phyloP scores from a whole-genome alignment of 1,139 yeast species.

The Taphrina pruni region DNA sequence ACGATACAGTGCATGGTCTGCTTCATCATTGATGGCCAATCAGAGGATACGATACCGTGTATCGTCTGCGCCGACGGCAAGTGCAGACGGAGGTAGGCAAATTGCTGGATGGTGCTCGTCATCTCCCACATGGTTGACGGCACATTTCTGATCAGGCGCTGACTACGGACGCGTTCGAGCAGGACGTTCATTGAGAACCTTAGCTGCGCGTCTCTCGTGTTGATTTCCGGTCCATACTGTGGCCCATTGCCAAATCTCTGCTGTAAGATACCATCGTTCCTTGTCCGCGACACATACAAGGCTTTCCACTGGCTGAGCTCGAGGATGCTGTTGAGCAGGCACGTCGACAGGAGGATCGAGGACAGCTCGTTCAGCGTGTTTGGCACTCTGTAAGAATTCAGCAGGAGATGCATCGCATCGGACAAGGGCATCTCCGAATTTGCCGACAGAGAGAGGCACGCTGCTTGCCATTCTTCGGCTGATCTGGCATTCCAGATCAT shows the following conservation, averaged over 20 bases:
- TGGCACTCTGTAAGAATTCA: conserved; percentile 18
- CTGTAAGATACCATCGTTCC: conserved; percentile 1
- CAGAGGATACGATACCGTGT: conserved; percentile 21
- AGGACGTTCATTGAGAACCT: conserved; percentile 29
- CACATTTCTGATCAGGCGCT: not conserved
- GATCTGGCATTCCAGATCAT: conserved; percentile 24
- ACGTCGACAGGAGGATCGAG: conserved; percentile 18
- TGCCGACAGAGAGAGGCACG: conserved; percentile 10
- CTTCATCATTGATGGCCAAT: conserved; percentile 12
- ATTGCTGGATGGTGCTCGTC: conserved; percentile 23
- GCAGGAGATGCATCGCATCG: conserved; percentile 23
- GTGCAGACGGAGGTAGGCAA: conserved; percentile 17
- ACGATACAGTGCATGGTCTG: conserved; percentile 15
- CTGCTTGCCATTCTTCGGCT: conserved; percentile 25
- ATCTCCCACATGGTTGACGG: conserved; percentile 23
- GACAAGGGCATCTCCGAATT: conserved; percentile 13
- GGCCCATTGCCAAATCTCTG: conserved; percentile 8
- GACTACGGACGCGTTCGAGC: conserved; percentile 14
- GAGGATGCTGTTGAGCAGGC: conserved; percentile 10
- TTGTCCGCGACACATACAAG: not conserved
- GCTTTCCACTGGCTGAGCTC: conserved; percentile 27
- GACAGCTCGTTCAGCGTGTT: conserved; percentile 24
- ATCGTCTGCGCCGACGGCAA: conserved; percentile 20
- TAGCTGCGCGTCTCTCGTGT: conserved; percentile 16
- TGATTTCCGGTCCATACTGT: conserved; percentile 14